Evolutionary conservation across 1,284 basidiomycete species (phyloP), one percentile per base, ranked within the genome.

Genomic region (Ganoderma leucocontextum): DNA sequence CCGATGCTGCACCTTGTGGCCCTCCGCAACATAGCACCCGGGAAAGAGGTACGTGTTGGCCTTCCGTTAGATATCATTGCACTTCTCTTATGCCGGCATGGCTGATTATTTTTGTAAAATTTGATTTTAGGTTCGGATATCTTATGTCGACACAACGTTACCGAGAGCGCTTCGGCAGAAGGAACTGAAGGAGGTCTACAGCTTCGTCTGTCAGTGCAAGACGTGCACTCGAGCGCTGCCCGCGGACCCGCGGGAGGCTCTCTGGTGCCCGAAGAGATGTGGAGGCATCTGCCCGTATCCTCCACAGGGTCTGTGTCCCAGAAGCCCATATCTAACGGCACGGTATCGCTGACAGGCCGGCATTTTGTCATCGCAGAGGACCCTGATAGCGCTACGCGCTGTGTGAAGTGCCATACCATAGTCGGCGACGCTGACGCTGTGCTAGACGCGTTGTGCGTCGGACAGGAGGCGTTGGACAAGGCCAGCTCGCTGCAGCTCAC

Each of bases 91-190:
- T 62, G 65, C 65, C 65, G 61, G 53, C 55, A 42, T 64, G n/a
- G 39, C 65, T 59, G 42, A 35, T 55, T 62, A 57, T 53, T 35
- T 33, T 41, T 58, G 29, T 41, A 8, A 3, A 25, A 10, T 19
- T 8, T 60, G 19, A 17, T 25, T 19, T 62, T 69, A 90, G 89
- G 79, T 89, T 35, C 70, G 91, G 64, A 95, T 91, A 0, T 86
- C 94, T 15, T 99, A 99, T 75, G 86, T 98, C 60, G 97, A 99
- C 78, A 88, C 92, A 2, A 93, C 91, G 1, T 83, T 93, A 15
- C 92, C 94, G 0, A 80, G 80, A 8, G 70, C 78, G 0, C 79
- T 86, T 33, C 86, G 96, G 38, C 90, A 87, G 72, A 77, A 80
- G 25, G 83, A 87, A 7, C 82, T 97, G 25, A 77, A 82, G 62